phyloP scores from a whole-genome alignment of 345 rosid genomes.

The Melastoma malabathricum region DNA sequence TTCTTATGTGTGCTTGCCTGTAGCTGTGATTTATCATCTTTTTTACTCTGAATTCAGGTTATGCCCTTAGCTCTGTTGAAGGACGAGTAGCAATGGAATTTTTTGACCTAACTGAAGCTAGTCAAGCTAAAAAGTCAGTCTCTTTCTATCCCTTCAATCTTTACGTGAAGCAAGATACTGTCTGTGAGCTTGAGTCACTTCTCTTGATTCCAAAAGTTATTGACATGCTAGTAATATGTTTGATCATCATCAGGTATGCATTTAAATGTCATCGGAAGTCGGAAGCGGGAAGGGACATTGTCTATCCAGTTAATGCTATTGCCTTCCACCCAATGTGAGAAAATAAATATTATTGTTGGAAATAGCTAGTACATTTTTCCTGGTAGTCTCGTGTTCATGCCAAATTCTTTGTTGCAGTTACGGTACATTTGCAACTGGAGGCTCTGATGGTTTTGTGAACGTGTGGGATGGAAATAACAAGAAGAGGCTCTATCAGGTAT shows the following conservation, averaged over 20 bases:
- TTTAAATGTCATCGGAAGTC: conserved; percentile 97
- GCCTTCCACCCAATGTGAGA: conserved; percentile 99
- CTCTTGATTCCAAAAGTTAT: conserved; percentile 1
- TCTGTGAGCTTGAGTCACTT: conserved; percentile 1
- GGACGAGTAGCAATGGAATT: conserved; percentile 98
- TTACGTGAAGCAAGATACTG: no score
- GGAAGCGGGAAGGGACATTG: conserved; percentile 93
- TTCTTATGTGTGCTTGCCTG: not conserved
- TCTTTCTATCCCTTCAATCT: not conserved
- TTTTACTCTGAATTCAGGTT: conserved; percentile 45
- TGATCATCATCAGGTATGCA: conserved; percentile 51
- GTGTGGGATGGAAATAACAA: conserved; percentile 99
- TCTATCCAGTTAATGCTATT: conserved; percentile 88
- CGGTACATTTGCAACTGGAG: conserved; percentile 99
- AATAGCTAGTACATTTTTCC: not conserved
- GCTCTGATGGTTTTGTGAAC: conserved; percentile 94
- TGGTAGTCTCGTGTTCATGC: not conserved
- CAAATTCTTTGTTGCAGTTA: conserved; percentile 35
- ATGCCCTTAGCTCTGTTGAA: conserved; percentile 95
- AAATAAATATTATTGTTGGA: conserved; percentile 1
- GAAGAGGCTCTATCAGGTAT: conserved; percentile 95
- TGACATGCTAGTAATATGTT: not conserved
- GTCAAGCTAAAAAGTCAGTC: conserved; percentile 86
- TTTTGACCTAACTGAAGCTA: conserved; percentile 83
- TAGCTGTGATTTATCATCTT: not conserved